Evolutionary conservation across 768 basidiomycete species (phyloP), one percentile per base, ranked within the genome.

Genomic region (Tylopilus felleus): DNA sequence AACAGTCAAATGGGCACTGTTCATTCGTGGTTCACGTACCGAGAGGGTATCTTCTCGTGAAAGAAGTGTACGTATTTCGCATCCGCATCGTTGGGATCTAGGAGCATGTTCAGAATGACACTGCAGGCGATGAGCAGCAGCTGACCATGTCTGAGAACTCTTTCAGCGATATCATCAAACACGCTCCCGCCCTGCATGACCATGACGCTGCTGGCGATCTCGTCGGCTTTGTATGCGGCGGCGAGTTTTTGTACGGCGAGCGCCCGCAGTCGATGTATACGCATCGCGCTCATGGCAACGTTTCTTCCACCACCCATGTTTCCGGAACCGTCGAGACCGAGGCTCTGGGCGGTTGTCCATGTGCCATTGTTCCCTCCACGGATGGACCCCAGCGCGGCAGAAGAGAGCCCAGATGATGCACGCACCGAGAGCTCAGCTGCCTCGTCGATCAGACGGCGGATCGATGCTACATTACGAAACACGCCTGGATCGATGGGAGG

Each of bases 151-250:
- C 76, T 90, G 49, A 94, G 79, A 9, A 95, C 92, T 14, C 86
- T 79, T 65, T 92, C 90, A 0, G 93, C 93, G n/a, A 95, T 79
- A 61, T 95, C 93, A 61, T 95, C 93, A 63, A 95, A 90, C 3
- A 93, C 88, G 57, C 86, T 92, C 5, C 93, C 91, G 35, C 91
- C 91, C 66, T 95, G 93, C 93, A 95, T 95, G 29, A 95, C 84
- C 86, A 94, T 90, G 25, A 95, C 93, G 64, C 89, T 92, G 1
- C 90, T 89, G 1, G 93, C 93, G 62, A 95, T 90, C 68, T 95
- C 93, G 65, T 95, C 93, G 12, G 83, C 79, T 66, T 85, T 84
- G 64, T 95, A 95, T 5, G 93, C 93, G 22, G 85, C 81, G 1
- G 92, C 90, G 38, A 94, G 75, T 67, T 91, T 92, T 70, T 92